Evolutionary conservation across 768 basidiomycete genomes (phyloP), one percentile per base, ranked within the genome.

Genomic region (Rhizopogon roseolus): DNA sequence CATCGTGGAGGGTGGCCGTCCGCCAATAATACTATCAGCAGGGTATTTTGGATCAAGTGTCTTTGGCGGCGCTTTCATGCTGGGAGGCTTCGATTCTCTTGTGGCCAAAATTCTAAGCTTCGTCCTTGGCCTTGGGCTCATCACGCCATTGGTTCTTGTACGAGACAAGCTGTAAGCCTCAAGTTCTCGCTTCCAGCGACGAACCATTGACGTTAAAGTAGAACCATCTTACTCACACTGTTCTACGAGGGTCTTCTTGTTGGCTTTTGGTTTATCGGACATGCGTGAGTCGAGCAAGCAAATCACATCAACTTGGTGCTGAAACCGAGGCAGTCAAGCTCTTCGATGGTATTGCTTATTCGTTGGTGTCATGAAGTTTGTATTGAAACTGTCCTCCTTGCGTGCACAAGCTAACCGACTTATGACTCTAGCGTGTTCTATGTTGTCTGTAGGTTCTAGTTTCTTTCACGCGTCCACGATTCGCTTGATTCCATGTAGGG

Each of bases 191-290:
- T 44, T 3, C 40, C 36, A 16, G 39, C 10, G 41, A n/a, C 40
- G 51, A 11, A 43, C 50, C 50, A 32, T 58, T 67, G 28, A 62
- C 50, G 54, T 32, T 22, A 29, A 42, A 49, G 9, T 67, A 97
- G 94, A 55, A 96, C 94, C 25, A 93, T 95, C 60, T 55, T 88
- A 9, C 79, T 96, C 40, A 94, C 91, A 22, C 61, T 90, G 22
- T 66, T 84, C 9, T 95, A 92, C 61, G 93, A 97, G 68, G 93
- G 81, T 8, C 71, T 97, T 22, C 75, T 98, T 44, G 81, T 98
- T 53, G 94, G 91, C 0, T 90, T 98, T 60, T 97, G 95, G 94
- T 97, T 96, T 66, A 84, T 94, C 41, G 92, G 87, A 64, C 95
- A 98, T 67, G 93, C 79, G 92, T 88, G 68, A 60, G 86, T 77